Base-by-base conservation (phyloP, 2,329 filamentous ascomycete genomes). In the Pseudogymnoascus sp. region DNA sequence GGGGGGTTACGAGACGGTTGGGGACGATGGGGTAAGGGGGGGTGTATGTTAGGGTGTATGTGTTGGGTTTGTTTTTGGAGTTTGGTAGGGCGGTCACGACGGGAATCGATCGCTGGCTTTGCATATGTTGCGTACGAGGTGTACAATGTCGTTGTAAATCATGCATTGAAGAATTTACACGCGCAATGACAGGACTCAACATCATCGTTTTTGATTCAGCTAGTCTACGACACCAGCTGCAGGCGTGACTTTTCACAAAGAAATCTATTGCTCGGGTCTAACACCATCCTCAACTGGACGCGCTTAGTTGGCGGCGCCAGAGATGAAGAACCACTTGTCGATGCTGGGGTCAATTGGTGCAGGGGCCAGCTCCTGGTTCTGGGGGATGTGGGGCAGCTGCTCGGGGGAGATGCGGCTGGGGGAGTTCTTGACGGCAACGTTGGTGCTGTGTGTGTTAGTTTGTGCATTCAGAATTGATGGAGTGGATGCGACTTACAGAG, bases 241-340 rank as follows among this genome's bases (percentile, higher is more conserved):
- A 52, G 45, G 45, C 27, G 45, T 31, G 45, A 52, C 45, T 52
- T 15, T 52, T 13, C 45, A 52, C 45, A 52, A 52, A 52, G 45
- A 52, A 52, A 52, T 52, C 45, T 52, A 52, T 52, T 52, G 45
- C 27, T 52, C 27, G 6, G 12, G 45, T 29, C 45, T 15, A 52
- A 13, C 45, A 52, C 45, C 45, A 52, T 52, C 27, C 7, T 15
- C 45, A 31, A 52, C 45, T 27, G 10, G 45, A 5, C 8, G 45
- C 45, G 45, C 45, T 80, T 89, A 93, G 71, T 88, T 82, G 71
- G 92, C 90, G 74, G 94, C 94, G 78, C 94, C 94, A 77, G 92
- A 96, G 79, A 99, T 99, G 87, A 97, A 99, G 89, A 99, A 99
- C 94, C 94, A 99, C 87, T 99, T 99, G 86, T 99, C 94, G 74